phyloP scores from a whole-genome alignment of 306 rosid genomes.

The Boehmeria nivea region DNA sequence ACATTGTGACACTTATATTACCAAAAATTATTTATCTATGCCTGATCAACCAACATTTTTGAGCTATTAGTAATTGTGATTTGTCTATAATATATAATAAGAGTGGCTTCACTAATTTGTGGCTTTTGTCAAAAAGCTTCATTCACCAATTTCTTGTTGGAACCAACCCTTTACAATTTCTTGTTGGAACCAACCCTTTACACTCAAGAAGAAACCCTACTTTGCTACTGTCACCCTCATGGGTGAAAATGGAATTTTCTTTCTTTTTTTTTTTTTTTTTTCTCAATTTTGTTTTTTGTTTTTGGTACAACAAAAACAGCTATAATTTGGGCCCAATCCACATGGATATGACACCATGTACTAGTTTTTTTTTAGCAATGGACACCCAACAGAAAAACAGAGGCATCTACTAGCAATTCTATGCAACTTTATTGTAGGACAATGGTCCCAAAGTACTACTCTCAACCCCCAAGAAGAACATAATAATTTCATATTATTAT shows the following conservation, averaged over 20 bases:
- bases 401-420: slow-evolving; percentile 6
- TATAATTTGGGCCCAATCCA: slow-evolving; percentile 10
- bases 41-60: background rate
- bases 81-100: background rate
- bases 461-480: background rate
- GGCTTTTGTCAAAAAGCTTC: background rate
- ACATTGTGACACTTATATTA: background rate
- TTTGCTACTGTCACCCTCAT: background rate
- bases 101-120: background rate
- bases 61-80: background rate
- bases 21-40: background rate
- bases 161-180: background rate
- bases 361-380: background rate
- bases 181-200: background rate
- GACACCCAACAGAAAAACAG: slow-evolving; percentile 6
- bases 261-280: no score
- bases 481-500: background rate
- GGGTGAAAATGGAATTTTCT: background rate
- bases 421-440: slow-evolving; percentile 4
- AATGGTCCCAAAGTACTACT: slow-evolving; percentile 6
- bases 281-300: background rate
- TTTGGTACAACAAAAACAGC: slow-evolving; percentile 8
- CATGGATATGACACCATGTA: slow-evolving; percentile 9
- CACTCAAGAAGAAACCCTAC: background rate
- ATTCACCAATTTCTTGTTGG: background rate